Evolutionary conservation across 345 rosid genomes (phyloP), one percentile per base, ranked within the genome.

Genomic region (Pelargonium nanum): DNA sequence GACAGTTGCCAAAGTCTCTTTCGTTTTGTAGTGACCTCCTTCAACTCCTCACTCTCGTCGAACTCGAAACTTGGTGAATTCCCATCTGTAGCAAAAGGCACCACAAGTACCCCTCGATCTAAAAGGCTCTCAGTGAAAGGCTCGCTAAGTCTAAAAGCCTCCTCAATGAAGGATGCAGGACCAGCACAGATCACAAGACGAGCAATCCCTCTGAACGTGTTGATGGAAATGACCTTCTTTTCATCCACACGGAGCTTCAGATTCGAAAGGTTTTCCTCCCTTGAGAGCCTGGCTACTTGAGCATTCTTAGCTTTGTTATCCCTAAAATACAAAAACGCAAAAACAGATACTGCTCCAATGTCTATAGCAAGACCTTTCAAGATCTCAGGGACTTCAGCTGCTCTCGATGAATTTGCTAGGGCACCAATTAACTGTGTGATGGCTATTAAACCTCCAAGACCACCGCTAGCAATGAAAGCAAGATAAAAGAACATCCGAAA

Each of bases 401-500:
- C 83, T 78, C 91, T 84, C 4, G 93, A 74, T 15, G 91, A 80
- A 67, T 85, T 92, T 17, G 81, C 66, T 7, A 92, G 68, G 17
- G 96, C 89, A 20, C 82, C 94, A 52, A 89, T 87, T 61, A 87
- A 78, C 70, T 76, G 91, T 21, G 95, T 77, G 24, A 79, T 67
- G 54, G 96, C 99, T 69, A 92, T 89, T 19, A 92, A 68, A 59
- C 91, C 88, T 69, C 99, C 99, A 61, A 92, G 68, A 26, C 77
- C 57, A 58, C 73, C 91, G 45, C 99, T 89, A 3, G 94, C 96
- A 26, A 89, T 74, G 66, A 92, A 89, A 8, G 97, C 85, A 10
- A 84, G 83, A 76, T 92, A 92, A 67, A 92, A 92, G 83, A 92
- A 92, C 96, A 92, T 87, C 61, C 97, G 84, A 45, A 92, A 85